phyloP scores from a whole-genome alignment of 495 filamentous ascomycete genomes.

The Entonaema liquescens region DNA sequence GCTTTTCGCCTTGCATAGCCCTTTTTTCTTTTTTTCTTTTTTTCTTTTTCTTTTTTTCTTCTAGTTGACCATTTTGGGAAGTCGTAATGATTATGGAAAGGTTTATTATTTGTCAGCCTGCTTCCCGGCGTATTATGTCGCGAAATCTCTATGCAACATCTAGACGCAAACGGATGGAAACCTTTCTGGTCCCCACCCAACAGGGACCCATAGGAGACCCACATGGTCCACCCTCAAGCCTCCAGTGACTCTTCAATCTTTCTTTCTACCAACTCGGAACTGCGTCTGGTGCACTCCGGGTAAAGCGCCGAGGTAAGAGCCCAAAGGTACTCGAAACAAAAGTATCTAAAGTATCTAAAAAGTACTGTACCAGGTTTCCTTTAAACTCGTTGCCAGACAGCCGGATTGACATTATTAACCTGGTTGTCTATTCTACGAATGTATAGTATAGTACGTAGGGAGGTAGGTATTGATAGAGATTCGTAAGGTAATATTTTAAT shows the following conservation, averaged over 20 bases:
- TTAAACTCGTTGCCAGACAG: background rate
- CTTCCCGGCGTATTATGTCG: background rate
- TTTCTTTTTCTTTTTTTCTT: background rate
- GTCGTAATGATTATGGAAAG: background rate
- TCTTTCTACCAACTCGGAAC: constrained; percentile 27
- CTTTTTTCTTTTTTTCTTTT: background rate
- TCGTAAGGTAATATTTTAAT: background rate
- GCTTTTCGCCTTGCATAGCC: background rate
- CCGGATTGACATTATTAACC: background rate
- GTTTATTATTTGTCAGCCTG: constrained; percentile 3
- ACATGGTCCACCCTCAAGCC: constrained; percentile 21
- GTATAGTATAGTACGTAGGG: constrained; percentile 1
- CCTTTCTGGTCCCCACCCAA: constrained; percentile 21
- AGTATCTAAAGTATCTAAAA: background rate
- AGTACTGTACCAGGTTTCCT: background rate
- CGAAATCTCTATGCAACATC: background rate
- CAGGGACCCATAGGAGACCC: constrained; percentile 10
- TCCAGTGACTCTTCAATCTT: constrained; percentile 32
- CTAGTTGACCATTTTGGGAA: background rate
- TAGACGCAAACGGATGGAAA: constrained; percentile 29
- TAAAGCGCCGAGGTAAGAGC: constrained; percentile 38
- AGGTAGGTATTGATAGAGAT: background rate
- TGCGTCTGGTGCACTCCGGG: constrained; percentile 32
- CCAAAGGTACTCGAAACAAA: background rate
- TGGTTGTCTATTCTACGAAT: background rate